Evolutionary conservation across 768 basidiomycete genomes (phyloP), one percentile per base, ranked within the genome.

Genomic region (Lentinula lateritia): DNA sequence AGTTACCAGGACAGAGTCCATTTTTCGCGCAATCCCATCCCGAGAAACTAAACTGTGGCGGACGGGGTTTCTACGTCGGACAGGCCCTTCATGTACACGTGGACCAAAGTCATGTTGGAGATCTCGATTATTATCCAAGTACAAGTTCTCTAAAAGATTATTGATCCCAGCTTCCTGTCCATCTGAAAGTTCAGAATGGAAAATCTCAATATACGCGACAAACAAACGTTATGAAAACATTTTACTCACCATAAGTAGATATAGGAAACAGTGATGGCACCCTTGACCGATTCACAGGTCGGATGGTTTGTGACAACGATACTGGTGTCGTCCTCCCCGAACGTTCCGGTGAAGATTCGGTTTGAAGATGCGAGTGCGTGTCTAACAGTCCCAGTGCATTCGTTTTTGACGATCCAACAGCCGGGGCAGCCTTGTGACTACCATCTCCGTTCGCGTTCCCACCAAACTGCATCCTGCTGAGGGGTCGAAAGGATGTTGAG

Each of bases 91-190:
- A 60, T 90, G 87, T 5, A 95, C 84, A 56, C 83, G 84, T 3
- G 95, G 95, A 6, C 96, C 96, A 69, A 99, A 96, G 67, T 99
- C 95, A 34, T 89, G 82, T 61, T 93, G 86, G 1, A 93, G 79
- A 61, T 97, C 93, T 28, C 88, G 86, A 68, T 86, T 88, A 63
- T 88, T 92, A 69, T 95, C 94, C 41, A 93, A 78, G 69, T 94
- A 98, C 20, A 95, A 78, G 61, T 92, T 89, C 69, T 98, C 97
- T 20, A 99, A 77, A 12, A 98, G 77, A 53, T 91, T 90, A 68
- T 84, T 90, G 67, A 98, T 92, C 8, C 90, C 92, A 48, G 91
- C 87, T 68, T 98, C 96, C 67, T 90, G 90, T 0, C 91, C 91
- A 66, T 97, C 95, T 95, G 67, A 35, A 63, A 58, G 5, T 55